These are phyloP conservation scores for Fraxinus greggii DNA, from an alignment of 305 asterid species.

Conservation along the genomic window DNA sequence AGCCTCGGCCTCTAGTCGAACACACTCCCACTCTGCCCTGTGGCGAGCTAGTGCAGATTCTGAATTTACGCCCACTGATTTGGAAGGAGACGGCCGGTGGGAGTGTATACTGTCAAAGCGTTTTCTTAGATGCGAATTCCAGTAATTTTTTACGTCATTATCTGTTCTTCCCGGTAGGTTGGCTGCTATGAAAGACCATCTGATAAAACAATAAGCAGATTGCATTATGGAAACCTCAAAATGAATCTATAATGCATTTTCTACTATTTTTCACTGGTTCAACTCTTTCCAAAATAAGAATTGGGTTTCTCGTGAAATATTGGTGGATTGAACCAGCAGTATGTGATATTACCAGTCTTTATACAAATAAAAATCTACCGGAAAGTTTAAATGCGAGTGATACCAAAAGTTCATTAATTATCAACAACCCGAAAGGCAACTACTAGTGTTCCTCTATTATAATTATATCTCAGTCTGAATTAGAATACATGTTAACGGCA, in stretches of 20 bases:
- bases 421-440: not conserved
- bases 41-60: constrained; percentile 32
- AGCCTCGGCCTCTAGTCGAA: constrained; percentile 41
- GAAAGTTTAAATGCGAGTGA: not conserved
- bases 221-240: not conserved
- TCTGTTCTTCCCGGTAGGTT: constrained; percentile 74
- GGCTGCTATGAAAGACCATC: constrained; percentile 73
- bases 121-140: constrained; percentile 66
- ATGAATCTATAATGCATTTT: not conserved
- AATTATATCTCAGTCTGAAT: not conserved
- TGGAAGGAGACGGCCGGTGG: constrained; percentile 29
- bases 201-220: constrained; percentile 18
- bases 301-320: not conserved
- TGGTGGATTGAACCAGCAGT: not conserved
- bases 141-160: constrained; percentile 67
- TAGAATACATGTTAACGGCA: not conserved
- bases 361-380: not conserved
- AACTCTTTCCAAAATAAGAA: not conserved
- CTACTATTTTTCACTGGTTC: not conserved
- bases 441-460: not conserved
- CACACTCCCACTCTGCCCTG: constrained; percentile 42
- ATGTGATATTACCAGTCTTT: not conserved
- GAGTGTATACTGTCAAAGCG: constrained; percentile 22
- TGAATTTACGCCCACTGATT: constrained; percentile 23
- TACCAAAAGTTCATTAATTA: not conserved